These are phyloP conservation scores for Thermothelomyces thermophilus DNA, from an alignment of 2,329 filamentous ascomycete species.

Conservation along the genomic window DNA sequence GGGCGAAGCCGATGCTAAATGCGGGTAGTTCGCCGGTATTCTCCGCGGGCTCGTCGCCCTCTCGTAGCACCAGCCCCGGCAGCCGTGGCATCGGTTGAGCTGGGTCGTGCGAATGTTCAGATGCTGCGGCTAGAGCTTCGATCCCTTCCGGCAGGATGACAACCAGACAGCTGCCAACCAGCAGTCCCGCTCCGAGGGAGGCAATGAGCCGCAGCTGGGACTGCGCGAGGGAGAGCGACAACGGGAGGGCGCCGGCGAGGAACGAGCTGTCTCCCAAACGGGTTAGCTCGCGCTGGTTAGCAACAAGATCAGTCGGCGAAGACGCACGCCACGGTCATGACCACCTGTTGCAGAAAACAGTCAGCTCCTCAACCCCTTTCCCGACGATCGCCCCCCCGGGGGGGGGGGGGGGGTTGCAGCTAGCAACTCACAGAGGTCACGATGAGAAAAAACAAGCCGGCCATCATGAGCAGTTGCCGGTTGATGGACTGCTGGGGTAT, in stretches of 20 bases:
- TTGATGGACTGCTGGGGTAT: neutral
- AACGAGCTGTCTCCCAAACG: slow-evolving; percentile 62
- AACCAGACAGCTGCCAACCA: slow-evolving; percentile 91
- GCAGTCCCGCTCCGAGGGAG: slow-evolving; percentile 84
- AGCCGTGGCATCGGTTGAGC: neutral
- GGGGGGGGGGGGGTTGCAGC: no score
- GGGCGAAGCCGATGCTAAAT: slow-evolving; percentile 77
- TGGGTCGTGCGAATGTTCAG: slow-evolving; percentile 24
- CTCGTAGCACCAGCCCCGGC: slow-evolving; percentile 7
- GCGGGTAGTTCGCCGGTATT: slow-evolving; percentile 49
- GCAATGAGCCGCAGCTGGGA: slow-evolving; percentile 85
- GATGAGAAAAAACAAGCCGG: slow-evolving; percentile 31
- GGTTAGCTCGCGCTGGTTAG: slow-evolving; percentile 18
- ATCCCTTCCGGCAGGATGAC: slow-evolving; percentile 97
- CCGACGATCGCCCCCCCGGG: neutral
- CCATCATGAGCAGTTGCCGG: slow-evolving; percentile 25
- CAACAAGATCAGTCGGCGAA: slow-evolving; percentile 4
- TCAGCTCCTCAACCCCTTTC: slow-evolving; percentile 19
- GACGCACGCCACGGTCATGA: slow-evolving; percentile 56
- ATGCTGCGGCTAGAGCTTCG: slow-evolving; percentile 70
- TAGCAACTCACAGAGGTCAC: slow-evolving; percentile 26
- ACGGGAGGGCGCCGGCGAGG: slow-evolving; percentile 80
- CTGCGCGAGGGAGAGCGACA: slow-evolving; percentile 80
- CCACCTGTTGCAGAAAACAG: slow-evolving; percentile 33
- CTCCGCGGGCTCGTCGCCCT: slow-evolving; percentile 24